A percentile compares a stretch with the other conserved stretches of the same genome.
Conservation (phyloP, 306 rosid genomes). For the Fragaria nilgerrensis region DNA sequence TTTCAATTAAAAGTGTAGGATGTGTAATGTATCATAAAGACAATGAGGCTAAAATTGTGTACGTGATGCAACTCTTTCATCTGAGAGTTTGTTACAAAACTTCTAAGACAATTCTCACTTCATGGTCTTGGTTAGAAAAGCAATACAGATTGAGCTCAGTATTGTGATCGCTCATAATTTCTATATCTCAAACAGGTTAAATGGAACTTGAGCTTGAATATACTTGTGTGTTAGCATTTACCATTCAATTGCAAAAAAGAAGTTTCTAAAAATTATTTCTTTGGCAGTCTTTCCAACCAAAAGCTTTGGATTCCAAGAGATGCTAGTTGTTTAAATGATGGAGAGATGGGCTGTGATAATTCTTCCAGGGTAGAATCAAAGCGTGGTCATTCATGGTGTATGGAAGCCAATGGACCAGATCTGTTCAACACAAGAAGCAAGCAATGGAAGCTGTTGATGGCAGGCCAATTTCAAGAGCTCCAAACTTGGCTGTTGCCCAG, state of each 20-base stretch:
- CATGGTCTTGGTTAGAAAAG: background rate
- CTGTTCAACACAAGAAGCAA: slow-evolving; percentile 67
- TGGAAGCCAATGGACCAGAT: slow-evolving; percentile 64
- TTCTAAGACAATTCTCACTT: background rate
- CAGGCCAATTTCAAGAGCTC: slow-evolving; percentile 55
- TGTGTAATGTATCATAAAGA: background rate
- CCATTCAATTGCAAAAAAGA: background rate
- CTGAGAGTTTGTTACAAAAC: background rate
- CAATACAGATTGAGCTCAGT: background rate
- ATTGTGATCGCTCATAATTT: background rate
- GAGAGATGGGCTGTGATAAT: slow-evolving; percentile 70
- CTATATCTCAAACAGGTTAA: background rate
- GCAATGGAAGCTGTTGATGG: slow-evolving; percentile 64
- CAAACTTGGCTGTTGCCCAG: slow-evolving; percentile 53
- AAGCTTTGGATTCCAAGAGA: slow-evolving; percentile 72
- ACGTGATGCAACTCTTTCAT: background rate
- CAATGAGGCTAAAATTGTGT: background rate
- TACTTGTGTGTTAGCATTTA: slow-evolving; percentile 6
- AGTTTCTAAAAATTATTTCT: slow-evolving; percentile 20
- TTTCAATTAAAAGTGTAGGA: background rate
- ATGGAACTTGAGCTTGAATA: background rate
- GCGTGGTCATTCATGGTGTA: slow-evolving; percentile 81
- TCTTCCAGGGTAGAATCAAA: slow-evolving; percentile 74
- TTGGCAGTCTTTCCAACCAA: slow-evolving; percentile 82
- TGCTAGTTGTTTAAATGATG: slow-evolving; percentile 74